These are phyloP conservation scores for Colletotrichum kahawae DNA, from an alignment of 2,329 filamentous ascomycete genomes.

Conservation along the genomic window DNA sequence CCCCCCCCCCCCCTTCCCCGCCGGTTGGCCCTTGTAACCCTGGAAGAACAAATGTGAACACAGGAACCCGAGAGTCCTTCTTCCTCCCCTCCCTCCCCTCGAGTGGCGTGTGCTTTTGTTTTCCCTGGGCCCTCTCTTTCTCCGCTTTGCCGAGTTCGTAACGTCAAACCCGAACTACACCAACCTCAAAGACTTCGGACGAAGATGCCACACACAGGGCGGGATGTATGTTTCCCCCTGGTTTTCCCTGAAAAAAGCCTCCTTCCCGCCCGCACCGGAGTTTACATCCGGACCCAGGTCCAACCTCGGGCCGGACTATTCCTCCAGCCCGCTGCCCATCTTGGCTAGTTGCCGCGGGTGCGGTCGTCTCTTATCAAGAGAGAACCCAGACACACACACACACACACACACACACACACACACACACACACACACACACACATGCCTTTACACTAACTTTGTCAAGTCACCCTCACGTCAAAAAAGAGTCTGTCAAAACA, in stretches of 20 bases:
- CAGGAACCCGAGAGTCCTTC: background rate
- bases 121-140: background rate
- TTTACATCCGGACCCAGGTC: background rate
- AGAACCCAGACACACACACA: background rate
- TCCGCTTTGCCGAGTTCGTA: background rate
- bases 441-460: background rate
- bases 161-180: background rate
- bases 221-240: background rate
- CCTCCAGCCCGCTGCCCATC: background rate
- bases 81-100: background rate
- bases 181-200: background rate
- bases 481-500: slow-evolving; percentile 4
- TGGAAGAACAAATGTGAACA: background rate
- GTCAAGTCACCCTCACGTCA: background rate
- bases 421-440: too few species aligned
- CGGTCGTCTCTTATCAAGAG: background rate
- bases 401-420: background rate
- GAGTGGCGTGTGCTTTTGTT: background rate
- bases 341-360: background rate
- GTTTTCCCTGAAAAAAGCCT: background rate
- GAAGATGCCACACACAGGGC: background rate
- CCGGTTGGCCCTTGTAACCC: background rate
- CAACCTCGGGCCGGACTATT: background rate
- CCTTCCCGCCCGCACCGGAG: background rate
- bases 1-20: background rate